Base-by-base conservation (phyloP, 2,329 filamentous ascomycete genomes). In the Exophiala spinifera region DNA sequence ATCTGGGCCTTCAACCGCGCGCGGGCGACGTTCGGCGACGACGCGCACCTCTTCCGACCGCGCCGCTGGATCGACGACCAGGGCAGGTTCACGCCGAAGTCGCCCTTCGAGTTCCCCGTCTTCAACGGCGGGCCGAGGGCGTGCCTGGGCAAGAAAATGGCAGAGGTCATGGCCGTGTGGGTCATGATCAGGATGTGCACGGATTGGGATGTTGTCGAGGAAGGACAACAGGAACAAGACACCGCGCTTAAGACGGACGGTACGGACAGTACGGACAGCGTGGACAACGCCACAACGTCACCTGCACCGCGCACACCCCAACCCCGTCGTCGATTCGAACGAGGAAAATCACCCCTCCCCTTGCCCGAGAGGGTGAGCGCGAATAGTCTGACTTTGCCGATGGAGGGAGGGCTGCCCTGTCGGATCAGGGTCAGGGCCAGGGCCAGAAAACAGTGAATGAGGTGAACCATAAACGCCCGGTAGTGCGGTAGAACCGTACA, bases 121-220 rank as follows among this genome's bases (percentile, higher is more conserved):
- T 86, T 86, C 66, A 84, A 86, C 61, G 83, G 82, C 15, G 83
- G 83, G 0, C 72, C 80, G n/a, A 72, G 83, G 34, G 74, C 75
- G 2, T 86, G 83, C 57, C 68, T 86, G 33, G 83, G 83, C 2
- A 83, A 81, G 72, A 80, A 77, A 62, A 85, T 86, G 83, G 83
- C 84, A 3, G 82, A 86, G 67, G 60, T 76, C 4, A 75, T 86
- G 39, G 81, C 77, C 4, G 76, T 79, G 14, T 80, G 83, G 68
- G 76, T 79, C 7, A 73, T 85, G 61, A 75, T 79, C 3, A 72
- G 70, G 1, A 64, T 85, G 55, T 66, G 77, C 3, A 66, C 69
- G 36, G 60, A 66, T 2, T 86, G 84, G 61, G 76, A 82, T 5
- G 79, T 85, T 48, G 65, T 51, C 11, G 66, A 67, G 51, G 57